Conservation (phyloP, 2,329 filamentous ascomycete species). For the Ascochyta clinopodiicola region DNA sequence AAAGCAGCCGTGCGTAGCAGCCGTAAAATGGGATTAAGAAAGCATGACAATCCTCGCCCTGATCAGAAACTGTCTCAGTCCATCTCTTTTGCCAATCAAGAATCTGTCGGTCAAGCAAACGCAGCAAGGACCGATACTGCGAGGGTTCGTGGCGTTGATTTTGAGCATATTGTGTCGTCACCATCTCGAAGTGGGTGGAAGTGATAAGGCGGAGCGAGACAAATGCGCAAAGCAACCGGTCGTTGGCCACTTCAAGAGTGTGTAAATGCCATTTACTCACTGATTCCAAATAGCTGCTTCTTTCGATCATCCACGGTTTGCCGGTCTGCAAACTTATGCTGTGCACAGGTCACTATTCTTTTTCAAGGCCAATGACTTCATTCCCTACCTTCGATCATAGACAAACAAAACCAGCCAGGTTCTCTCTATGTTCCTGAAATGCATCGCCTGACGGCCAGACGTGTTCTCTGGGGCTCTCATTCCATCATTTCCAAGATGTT, state of each 20-base stretch:
- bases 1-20: constrained; percentile 12
- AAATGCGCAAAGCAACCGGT: constrained; percentile 16
- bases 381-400: constrained; percentile 11
- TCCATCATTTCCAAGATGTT: constrained; percentile 1
- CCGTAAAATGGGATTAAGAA: constrained; percentile 20
- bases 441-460: not conserved
- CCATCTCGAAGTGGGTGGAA: not conserved
- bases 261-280: constrained; percentile 5
- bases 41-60: constrained; percentile 8
- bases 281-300: constrained; percentile 9
- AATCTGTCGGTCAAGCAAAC: constrained; percentile 6
- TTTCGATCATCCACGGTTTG: constrained; percentile 16
- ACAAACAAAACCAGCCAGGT: constrained; percentile 13
- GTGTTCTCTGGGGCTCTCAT: not conserved
- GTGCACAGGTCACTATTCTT: not conserved
- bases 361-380: too few species aligned
- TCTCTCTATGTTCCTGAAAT: constrained; percentile 2
- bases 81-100: constrained; percentile 3
- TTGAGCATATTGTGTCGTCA: not conserved
- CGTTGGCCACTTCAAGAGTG: constrained; percentile 11
- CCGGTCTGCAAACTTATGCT: constrained; percentile 6
- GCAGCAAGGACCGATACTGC: not conserved
- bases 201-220: constrained; percentile 8
- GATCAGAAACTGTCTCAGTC: not conserved
- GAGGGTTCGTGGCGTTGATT: not conserved